These are phyloP conservation scores for Tetrahymena elliotti DNA, from an alignment of 73 alveolate species.

Conservation along the genomic window DNA sequence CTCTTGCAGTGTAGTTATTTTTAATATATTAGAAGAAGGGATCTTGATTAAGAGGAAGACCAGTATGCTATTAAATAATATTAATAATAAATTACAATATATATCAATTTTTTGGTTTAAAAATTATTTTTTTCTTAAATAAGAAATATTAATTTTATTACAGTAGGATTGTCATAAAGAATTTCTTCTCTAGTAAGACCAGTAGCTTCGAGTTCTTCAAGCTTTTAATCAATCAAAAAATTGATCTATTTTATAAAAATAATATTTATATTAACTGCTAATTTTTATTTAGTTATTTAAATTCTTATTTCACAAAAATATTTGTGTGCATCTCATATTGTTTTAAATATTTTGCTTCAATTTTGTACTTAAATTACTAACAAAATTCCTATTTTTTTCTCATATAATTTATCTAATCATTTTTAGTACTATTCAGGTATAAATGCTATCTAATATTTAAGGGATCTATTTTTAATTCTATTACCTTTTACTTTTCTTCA, in stretches of 20 bases:
- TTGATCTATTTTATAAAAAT: conserved; percentile 17
- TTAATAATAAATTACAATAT: too few species aligned
- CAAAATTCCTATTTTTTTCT: too few species aligned
- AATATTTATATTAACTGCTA: not conserved
- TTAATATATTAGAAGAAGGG: conserved; percentile 69
- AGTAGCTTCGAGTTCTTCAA: conserved; percentile 63
- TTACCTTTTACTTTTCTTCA: conserved; percentile 25
- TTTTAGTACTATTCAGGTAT: too few species aligned
- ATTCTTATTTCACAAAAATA: too few species aligned
- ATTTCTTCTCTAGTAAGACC: conserved; percentile 73
- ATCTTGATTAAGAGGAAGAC: conserved; percentile 63
- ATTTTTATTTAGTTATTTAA: too few species aligned
- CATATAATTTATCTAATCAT: too few species aligned
- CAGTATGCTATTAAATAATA: conserved; percentile 41
- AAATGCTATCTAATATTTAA: not conserved
- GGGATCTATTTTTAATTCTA: not conserved
- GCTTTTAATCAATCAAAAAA: conserved; percentile 39
- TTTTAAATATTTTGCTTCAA: too few species aligned
- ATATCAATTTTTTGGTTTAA: too few species aligned
- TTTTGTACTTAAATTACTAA: too few species aligned
- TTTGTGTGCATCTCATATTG: too few species aligned
- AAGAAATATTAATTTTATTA: not conserved
- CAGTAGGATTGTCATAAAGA: conserved; percentile 31
- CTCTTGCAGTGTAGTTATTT: conserved; percentile 57
- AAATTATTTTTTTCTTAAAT: not conserved